Percentiles rank a stretch among this genome's conserved stretches.
Conservation (phyloP, 805 yeast species). For the Zygoascus tannicola region DNA sequence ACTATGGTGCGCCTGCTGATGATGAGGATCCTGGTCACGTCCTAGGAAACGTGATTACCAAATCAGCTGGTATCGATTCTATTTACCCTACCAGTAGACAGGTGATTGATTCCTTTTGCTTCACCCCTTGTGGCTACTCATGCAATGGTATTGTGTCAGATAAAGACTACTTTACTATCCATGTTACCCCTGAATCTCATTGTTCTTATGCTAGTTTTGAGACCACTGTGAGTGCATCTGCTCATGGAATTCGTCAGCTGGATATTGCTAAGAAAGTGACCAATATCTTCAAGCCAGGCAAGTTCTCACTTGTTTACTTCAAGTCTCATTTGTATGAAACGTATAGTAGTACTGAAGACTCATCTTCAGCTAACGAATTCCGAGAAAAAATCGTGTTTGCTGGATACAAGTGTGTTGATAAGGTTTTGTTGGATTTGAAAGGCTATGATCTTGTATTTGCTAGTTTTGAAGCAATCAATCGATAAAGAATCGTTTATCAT, state of each 20-base stretch:
- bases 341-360: slow-evolving; percentile 1
- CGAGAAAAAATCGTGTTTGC: slow-evolving; percentile 9
- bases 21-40: slow-evolving; percentile 71
- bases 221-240: slow-evolving; percentile 56
- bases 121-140: slow-evolving; percentile 91
- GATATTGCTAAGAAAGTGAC: slow-evolving; percentile 55
- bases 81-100: slow-evolving; percentile 37
- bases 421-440: slow-evolving; percentile 62
- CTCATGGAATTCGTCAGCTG: slow-evolving; percentile 34
- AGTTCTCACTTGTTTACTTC: slow-evolving; percentile 56
- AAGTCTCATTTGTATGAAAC: slow-evolving; percentile 21
- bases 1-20: slow-evolving; percentile 21
- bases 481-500: neutral
- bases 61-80: slow-evolving; percentile 49
- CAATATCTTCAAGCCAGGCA: slow-evolving; percentile 60
- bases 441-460: slow-evolving; percentile 65
- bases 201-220: slow-evolving; percentile 97
- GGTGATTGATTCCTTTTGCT: slow-evolving; percentile 75
- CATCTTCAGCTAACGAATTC: neutral
- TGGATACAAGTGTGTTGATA: slow-evolving; percentile 56
- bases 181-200: slow-evolving; percentile 87
- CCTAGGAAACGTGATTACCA: slow-evolving; percentile 62
- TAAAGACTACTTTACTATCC: slow-evolving; percentile 68
- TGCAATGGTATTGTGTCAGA: slow-evolving; percentile 67
- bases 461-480: slow-evolving; percentile 41